These are phyloP conservation scores for Curvularia spicifera DNA, from an alignment of 2,329 filamentous ascomycete genomes.

Conservation along the genomic window DNA sequence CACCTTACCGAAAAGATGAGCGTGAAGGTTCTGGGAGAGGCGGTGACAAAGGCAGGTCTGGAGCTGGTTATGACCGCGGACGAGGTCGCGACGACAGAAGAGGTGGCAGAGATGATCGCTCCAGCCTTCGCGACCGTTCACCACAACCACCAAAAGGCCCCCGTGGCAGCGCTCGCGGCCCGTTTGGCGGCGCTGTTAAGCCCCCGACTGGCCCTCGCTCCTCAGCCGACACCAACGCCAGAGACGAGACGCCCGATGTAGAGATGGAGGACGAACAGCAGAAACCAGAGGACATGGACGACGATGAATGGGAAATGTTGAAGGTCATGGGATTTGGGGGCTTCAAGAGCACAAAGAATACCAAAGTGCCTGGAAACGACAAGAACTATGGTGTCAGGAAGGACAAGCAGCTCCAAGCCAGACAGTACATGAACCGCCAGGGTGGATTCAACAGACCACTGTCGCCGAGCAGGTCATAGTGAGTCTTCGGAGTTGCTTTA, in stretches of 20 bases:
- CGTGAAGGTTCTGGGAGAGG: conserved; percentile 26
- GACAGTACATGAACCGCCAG: conserved; percentile 93
- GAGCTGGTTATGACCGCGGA: conserved; percentile 20
- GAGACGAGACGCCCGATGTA: conserved; percentile 33
- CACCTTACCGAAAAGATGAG: conserved; percentile 33
- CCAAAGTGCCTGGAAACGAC: conserved; percentile 84
- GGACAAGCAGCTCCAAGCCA: conserved; percentile 92
- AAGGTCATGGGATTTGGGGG: conserved; percentile 88
- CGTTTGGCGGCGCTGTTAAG: conserved; percentile 16
- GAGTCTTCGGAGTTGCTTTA: neutral
- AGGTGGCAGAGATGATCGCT: conserved; percentile 21
- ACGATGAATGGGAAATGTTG: conserved; percentile 77
- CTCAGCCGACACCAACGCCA: conserved; percentile 9
- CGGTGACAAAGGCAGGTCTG: conserved; percentile 17
- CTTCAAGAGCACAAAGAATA: conserved; percentile 86
- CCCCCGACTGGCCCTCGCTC: conserved; percentile 19
- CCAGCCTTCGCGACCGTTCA: conserved; percentile 17
- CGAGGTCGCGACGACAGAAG: conserved; percentile 22
- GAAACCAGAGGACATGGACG: conserved; percentile 54
- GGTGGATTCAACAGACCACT: conserved; percentile 83
- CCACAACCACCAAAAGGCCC: conserved; percentile 39
- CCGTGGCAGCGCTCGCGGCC: conserved; percentile 19
- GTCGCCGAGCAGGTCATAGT: conserved; percentile 52
- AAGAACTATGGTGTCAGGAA: conserved; percentile 80
- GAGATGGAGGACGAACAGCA: conserved; percentile 38